phyloP scores from a whole-genome alignment of 352 stramenopile genomes.

The Pythium monospermum region DNA sequence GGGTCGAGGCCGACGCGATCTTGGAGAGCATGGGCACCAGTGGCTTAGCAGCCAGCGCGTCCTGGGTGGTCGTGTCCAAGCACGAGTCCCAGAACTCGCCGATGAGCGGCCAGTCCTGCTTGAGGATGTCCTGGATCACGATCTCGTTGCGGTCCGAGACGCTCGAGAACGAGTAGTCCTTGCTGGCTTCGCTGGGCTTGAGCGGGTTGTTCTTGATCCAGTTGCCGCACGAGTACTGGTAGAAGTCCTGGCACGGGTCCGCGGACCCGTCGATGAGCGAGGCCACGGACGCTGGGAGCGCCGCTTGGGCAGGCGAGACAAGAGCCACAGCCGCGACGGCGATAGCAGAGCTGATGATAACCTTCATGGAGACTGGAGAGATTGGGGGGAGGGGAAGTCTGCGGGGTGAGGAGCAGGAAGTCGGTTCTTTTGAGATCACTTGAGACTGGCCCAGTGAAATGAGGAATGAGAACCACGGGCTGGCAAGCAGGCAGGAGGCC shows the following conservation, averaged over 20 bases:
- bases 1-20: conserved; percentile 32
- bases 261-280: conserved; percentile 26
- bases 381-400: no score
- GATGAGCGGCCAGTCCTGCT: conserved; percentile 30
- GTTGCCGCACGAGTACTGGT: conserved; percentile 34
- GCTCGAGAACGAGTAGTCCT: conserved; percentile 25
- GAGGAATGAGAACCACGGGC: no score
- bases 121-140: conserved; percentile 30
- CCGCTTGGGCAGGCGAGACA: no score
- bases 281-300: conserved; percentile 16
- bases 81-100: conserved; percentile 35
- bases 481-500: no score
- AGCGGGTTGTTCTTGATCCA: conserved; percentile 31
- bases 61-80: conserved; percentile 36
- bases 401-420: no score
- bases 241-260: conserved; percentile 36
- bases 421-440: no score
- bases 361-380: no score
- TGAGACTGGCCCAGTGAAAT: no score
- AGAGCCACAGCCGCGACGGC: no score
- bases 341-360: no score
- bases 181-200: conserved; percentile 19
- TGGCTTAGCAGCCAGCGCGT: conserved; percentile 34
- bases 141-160: conserved; percentile 33
- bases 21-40: conserved; percentile 27